Conservation (phyloP, 2,329 filamentous ascomycete genomes). For the Westerdykella sp. region DNA sequence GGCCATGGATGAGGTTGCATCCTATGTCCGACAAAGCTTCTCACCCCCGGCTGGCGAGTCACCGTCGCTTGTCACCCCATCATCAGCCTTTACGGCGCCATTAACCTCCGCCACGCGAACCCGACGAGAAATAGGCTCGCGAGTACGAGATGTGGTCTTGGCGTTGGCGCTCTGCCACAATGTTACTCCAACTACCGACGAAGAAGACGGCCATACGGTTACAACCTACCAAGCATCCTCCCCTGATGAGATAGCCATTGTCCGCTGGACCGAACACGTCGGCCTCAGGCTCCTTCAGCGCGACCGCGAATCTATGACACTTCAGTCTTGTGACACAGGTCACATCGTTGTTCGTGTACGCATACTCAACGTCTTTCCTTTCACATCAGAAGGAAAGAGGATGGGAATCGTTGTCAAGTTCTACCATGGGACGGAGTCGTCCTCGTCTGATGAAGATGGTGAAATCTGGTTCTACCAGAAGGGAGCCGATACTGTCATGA, state of each 20-base stretch:
- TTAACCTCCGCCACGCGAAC: slow-evolving; percentile 67
- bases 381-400: slow-evolving; percentile 94
- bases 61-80: slow-evolving; percentile 62
- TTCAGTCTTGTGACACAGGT: slow-evolving; percentile 70
- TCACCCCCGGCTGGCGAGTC: slow-evolving; percentile 38
- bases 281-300: slow-evolving; percentile 78
- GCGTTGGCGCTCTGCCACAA: slow-evolving; percentile 94
- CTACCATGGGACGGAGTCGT: slow-evolving; percentile 38
- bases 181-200: slow-evolving; percentile 84
- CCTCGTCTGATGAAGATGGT: slow-evolving; percentile 50
- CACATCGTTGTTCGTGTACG: slow-evolving; percentile 73
- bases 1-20: slow-evolving; percentile 92
- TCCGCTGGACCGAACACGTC: slow-evolving; percentile 89
- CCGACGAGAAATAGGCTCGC: slow-evolving; percentile 83
- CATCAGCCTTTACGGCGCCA: slow-evolving; percentile 60
- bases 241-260: slow-evolving; percentile 96
- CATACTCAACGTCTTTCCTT: slow-evolving; percentile 92
- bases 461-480: slow-evolving; percentile 99
- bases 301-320: slow-evolving; percentile 76
- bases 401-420: slow-evolving; percentile 98
- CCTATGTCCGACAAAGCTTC: slow-evolving; percentile 83
- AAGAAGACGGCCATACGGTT: slow-evolving; percentile 67
- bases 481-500: slow-evolving; percentile 97
- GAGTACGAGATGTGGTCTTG: slow-evolving; percentile 87
- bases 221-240: slow-evolving; percentile 95